Percentiles rank a stretch among this genome's conserved stretches.
Evolutionary conservation across 345 rosid genomes (phyloP).

Genomic region (Turnera subulata): DNA sequence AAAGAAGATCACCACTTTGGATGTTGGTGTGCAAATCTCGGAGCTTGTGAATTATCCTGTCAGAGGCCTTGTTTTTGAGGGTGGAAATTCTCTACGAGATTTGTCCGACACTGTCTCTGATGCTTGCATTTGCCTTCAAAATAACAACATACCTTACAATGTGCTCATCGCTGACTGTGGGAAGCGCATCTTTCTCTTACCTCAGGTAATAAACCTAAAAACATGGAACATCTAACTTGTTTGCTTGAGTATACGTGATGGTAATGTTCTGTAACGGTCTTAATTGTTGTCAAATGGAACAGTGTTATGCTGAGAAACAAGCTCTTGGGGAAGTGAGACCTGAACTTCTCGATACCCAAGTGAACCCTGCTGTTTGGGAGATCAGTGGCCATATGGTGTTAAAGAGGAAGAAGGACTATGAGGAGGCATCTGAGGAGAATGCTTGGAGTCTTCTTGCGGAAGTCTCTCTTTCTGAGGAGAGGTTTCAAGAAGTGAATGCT

Average conservation of each 20-base stretch:
- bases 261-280: background rate
- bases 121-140: slow-evolving; percentile 83
- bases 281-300: slow-evolving; percentile 10
- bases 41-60: slow-evolving; percentile 76
- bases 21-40: slow-evolving; percentile 53
- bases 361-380: slow-evolving; percentile 99
- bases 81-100: slow-evolving; percentile 55
- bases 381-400: slow-evolving; percentile 98
- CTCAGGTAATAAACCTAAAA: slow-evolving; percentile 58
- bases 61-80: slow-evolving; percentile 79
- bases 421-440: slow-evolving; percentile 83
- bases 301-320: slow-evolving; percentile 98
- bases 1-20: slow-evolving; percentile 41
- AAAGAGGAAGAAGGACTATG: slow-evolving; percentile 82
- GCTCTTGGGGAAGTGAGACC: slow-evolving; percentile 88
- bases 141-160: slow-evolving; percentile 83
- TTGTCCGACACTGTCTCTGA: slow-evolving; percentile 56
- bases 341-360: slow-evolving; percentile 84
- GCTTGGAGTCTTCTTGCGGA: slow-evolving; percentile 90
- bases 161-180: slow-evolving; percentile 82
- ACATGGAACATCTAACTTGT: background rate
- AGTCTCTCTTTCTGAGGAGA: slow-evolving; percentile 83
- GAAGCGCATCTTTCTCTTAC: slow-evolving; percentile 66
- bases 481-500: slow-evolving; percentile 68
- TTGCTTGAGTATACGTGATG: background rate